A percentile compares a stretch with the other conserved stretches of the same genome.
Conservation (phyloP, 2,329 filamentous ascomycete species). For the Sclerotinia glacialis region DNA sequence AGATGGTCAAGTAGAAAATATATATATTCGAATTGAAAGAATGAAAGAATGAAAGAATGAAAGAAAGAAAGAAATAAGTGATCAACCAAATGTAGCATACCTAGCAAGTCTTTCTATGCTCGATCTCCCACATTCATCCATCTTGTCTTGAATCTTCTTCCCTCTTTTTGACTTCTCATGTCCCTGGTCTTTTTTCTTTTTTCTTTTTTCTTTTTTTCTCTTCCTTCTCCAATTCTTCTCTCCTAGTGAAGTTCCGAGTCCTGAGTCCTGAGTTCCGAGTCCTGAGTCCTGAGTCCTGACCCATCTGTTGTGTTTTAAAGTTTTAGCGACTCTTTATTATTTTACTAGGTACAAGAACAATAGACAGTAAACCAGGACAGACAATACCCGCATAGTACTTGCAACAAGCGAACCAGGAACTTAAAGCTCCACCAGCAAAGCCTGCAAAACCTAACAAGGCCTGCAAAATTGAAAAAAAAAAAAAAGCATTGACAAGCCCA, state of each 20-base stretch:
- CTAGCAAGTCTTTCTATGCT: no score
- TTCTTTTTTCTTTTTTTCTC: no score
- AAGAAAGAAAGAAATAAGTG: no score
- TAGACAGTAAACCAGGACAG: no score
- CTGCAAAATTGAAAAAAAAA: not conserved
- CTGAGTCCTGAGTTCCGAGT: no score
- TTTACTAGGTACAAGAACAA: no score
- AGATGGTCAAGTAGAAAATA: not conserved
- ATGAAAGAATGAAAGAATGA: no score
- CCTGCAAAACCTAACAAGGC: not conserved
- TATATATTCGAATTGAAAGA: not conserved
- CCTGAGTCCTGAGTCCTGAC: no score
- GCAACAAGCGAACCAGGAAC: not conserved
- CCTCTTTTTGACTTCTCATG: not conserved
- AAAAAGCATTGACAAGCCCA: conserved; percentile 4
- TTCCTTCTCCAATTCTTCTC: not conserved
- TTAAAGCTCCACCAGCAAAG: not conserved
- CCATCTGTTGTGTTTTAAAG: conserved; percentile 14
- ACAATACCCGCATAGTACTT: no score
- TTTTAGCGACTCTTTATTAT: no score
- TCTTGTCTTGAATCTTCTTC: not conserved
- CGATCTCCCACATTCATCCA: no score
- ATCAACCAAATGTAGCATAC: no score
- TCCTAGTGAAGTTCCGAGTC: conserved; percentile 9
- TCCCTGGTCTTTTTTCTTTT: not conserved